Conservation (phyloP, 805 yeast species). For the Kodamaea laetipori region DNA sequence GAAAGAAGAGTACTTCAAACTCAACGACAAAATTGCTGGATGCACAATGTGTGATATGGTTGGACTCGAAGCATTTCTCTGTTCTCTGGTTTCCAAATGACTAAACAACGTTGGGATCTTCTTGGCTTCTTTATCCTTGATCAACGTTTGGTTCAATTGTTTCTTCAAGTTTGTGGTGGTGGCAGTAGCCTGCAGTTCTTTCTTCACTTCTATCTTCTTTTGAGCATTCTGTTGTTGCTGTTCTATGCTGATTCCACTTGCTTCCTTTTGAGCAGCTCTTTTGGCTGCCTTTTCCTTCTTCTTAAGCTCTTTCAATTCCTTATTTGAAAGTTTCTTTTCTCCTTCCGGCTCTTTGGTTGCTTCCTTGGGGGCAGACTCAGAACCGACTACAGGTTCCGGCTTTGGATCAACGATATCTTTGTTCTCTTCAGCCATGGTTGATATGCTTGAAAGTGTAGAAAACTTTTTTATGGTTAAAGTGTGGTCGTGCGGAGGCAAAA, state of each 20-base stretch:
- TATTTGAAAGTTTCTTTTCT: slow-evolving; percentile 52
- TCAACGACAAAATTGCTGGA: slow-evolving; percentile 77
- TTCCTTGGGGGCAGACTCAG: not conserved
- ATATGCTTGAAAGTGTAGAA: not conserved
- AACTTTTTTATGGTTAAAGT: no score
- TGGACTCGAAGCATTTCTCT: slow-evolving; percentile 59
- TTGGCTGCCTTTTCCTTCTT: slow-evolving; percentile 91
- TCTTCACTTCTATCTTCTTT: slow-evolving; percentile 46
- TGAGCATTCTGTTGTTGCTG: slow-evolving; percentile 43
- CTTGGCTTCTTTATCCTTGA: slow-evolving; percentile 37
- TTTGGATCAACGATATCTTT: slow-evolving; percentile 3
- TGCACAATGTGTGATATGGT: slow-evolving; percentile 72
- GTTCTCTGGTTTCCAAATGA: slow-evolving; percentile 79
- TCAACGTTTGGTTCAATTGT: slow-evolving; percentile 53
- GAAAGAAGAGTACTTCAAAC: slow-evolving; percentile 80
- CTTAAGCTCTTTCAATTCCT: slow-evolving; percentile 83
- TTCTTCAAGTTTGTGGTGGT: slow-evolving; percentile 55
- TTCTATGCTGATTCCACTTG: slow-evolving; percentile 55
- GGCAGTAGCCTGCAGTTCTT: slow-evolving; percentile 40
- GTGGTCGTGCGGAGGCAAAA: slow-evolving; percentile 5
- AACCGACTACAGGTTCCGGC: not conserved
- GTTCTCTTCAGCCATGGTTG: slow-evolving; percentile 6
- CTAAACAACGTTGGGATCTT: slow-evolving; percentile 68
- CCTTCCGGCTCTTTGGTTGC: slow-evolving; percentile 7
- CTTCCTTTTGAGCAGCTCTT: slow-evolving; percentile 83